phyloP scores from a whole-genome alignment of 768 basidiomycete genomes.

The Boletus barrowsii region DNA sequence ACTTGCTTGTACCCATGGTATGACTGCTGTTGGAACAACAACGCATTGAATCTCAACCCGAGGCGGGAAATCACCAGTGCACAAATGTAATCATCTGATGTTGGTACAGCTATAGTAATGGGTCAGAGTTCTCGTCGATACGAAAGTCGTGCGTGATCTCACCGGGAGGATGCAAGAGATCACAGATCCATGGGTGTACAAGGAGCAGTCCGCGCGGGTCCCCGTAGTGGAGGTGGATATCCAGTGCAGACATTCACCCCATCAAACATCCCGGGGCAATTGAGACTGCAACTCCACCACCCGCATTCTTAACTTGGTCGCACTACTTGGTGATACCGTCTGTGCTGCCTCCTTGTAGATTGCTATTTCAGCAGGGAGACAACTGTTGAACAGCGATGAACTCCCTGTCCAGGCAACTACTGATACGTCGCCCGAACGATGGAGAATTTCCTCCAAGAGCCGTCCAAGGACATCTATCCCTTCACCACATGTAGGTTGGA shows the following conservation, averaged over 20 bases:
- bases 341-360: not conserved
- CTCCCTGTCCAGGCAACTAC: constrained; percentile 3
- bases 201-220: not conserved
- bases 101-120: not conserved
- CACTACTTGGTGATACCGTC: not conserved
- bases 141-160: not conserved
- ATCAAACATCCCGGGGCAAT: not conserved
- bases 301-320: not conserved
- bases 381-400: constrained; percentile 2
- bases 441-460: constrained; percentile 5
- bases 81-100: not conserved
- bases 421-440: constrained; percentile 2
- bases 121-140: not conserved
- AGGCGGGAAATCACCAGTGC: constrained; percentile 6
- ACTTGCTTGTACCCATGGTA: constrained; percentile 4
- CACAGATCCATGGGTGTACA: constrained; percentile 2
- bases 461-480: not conserved
- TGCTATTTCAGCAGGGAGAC: not conserved
- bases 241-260: not conserved
- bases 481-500: constrained; percentile 1
- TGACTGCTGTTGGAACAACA: constrained; percentile 1
- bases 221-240: not conserved
- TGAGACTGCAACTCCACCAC: not conserved
- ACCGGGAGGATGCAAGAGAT: not conserved
- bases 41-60: constrained; percentile 1